phyloP scores from a whole-genome alignment of 2,329 filamentous ascomycete genomes.

The Sarocladium brachiariae region DNA sequence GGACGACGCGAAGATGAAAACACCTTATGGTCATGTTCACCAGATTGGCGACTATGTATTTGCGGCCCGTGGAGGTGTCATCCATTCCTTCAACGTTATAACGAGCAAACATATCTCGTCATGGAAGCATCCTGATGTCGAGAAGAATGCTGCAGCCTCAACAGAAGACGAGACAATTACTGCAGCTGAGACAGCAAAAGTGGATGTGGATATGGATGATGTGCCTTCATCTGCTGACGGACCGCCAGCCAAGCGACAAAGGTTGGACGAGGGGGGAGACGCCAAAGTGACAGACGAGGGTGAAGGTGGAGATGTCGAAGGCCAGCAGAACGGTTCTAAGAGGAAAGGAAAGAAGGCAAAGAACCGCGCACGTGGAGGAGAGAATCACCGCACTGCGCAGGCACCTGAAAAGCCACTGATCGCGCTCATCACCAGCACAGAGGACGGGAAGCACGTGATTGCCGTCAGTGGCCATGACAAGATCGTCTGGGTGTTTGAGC shows the following conservation, averaged over 20 bases:
- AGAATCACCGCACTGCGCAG: constrained; percentile 12
- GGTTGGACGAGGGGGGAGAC: constrained; percentile 16
- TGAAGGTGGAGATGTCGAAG: constrained; percentile 15
- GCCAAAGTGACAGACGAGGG: background rate
- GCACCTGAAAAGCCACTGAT: constrained; percentile 14
- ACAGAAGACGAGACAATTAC: background rate
- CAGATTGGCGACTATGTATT: constrained; percentile 54
- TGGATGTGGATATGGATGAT: constrained; percentile 10
- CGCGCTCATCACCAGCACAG: constrained; percentile 56
- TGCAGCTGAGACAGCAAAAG: constrained; percentile 13
- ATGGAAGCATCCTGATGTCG: constrained; percentile 49
- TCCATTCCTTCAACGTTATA: constrained; percentile 60
- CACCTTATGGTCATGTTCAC: constrained; percentile 61
- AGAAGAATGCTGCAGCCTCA: constrained; percentile 20
- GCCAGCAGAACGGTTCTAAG: constrained; percentile 9
- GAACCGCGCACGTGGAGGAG: constrained; percentile 23
- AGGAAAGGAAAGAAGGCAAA: constrained; percentile 22
- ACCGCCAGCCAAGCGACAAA: constrained; percentile 30
- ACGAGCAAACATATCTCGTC: constrained; percentile 51
- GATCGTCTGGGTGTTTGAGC: constrained; percentile 72
- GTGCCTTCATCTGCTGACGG: constrained; percentile 19
- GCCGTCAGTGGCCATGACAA: constrained; percentile 90
- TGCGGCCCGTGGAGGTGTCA: constrained; percentile 64
- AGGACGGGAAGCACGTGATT: constrained; percentile 61
- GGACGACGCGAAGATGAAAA: constrained; percentile 27